These are phyloP conservation scores for Blumeriella jaapii DNA, from an alignment of 2,329 filamentous ascomycete genomes.

Conservation along the genomic window DNA sequence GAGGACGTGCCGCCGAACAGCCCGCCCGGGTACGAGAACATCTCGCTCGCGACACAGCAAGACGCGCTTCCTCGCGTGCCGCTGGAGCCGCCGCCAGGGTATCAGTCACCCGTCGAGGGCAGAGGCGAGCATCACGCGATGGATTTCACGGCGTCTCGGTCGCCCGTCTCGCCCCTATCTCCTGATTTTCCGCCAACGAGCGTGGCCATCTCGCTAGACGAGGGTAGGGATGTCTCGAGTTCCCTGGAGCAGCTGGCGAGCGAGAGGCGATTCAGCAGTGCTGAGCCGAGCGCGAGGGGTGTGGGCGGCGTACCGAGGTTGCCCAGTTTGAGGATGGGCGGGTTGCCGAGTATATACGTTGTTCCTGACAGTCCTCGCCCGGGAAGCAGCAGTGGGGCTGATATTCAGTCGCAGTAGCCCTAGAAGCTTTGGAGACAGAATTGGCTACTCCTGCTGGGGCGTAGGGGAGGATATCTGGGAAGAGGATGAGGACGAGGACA, in stretches of 20 bases:
- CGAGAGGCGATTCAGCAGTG: constrained; percentile 11
- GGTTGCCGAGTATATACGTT: constrained; percentile 46
- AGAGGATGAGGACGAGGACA: not conserved
- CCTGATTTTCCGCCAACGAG: not conserved
- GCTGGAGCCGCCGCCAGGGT: constrained; percentile 23
- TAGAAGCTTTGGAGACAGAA: not conserved
- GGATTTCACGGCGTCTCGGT: constrained; percentile 1
- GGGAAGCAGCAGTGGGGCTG: constrained; percentile 1
- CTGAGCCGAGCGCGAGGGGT: constrained; percentile 22
- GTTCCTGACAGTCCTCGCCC: constrained; percentile 29
- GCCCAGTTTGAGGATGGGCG: constrained; percentile 39
- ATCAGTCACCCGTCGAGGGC: constrained; percentile 18
- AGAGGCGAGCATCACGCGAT: constrained; percentile 11
- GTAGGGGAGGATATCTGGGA: too few species aligned
- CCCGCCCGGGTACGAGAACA: constrained; percentile 26
- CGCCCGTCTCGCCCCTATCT: constrained; percentile 2
- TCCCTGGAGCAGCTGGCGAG: constrained; percentile 9
- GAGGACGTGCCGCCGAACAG: constrained; percentile 23
- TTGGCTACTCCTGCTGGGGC: too few species aligned
- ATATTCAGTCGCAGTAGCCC: not conserved
- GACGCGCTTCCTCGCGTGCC: constrained; percentile 6
- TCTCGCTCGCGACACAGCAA: constrained; percentile 20
- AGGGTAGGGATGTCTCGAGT: constrained; percentile 15
- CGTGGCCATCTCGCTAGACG: constrained; percentile 1
- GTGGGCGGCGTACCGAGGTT: constrained; percentile 36